Conservation (phyloP, 106 monocot species). For the Dendrobium chrysotoxum region DNA sequence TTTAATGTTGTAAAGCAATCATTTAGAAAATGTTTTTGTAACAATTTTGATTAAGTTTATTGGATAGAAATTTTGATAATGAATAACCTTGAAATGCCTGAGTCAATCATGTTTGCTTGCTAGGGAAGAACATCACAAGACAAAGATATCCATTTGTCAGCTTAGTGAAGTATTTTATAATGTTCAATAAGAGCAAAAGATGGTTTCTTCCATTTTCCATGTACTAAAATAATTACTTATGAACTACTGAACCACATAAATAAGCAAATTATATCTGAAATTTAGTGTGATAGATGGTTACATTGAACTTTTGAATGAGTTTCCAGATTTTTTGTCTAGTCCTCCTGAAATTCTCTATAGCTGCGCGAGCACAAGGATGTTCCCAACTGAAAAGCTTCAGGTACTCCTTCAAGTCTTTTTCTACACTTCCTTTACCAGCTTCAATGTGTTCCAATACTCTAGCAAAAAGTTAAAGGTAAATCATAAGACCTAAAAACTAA, state of each 20-base stretch:
- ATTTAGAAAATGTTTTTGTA: not conserved
- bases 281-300: conserved; percentile 14
- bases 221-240: not conserved
- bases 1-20: not conserved
- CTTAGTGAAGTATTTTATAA: not conserved
- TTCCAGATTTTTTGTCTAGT: conserved; percentile 66
- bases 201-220: not conserved
- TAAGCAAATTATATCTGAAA: not conserved
- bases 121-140: no score
- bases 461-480: conserved; percentile 1
- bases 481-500: not conserved
- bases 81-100: no score
- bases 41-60: not conserved
- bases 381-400: conserved; percentile 74
- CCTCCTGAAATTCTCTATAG: conserved; percentile 59
- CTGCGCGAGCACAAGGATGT: conserved; percentile 19
- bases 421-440: conserved; percentile 34
- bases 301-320: conserved; percentile 74
- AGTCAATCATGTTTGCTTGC: no score
- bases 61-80: not conserved
- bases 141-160: not conserved
- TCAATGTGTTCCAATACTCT: conserved; percentile 68
- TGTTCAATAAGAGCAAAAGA: not conserved
- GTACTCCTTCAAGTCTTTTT: conserved; percentile 62
- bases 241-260: not conserved